phyloP scores from a whole-genome alignment of 768 basidiomycete genomes.

The Mycena rosella region DNA sequence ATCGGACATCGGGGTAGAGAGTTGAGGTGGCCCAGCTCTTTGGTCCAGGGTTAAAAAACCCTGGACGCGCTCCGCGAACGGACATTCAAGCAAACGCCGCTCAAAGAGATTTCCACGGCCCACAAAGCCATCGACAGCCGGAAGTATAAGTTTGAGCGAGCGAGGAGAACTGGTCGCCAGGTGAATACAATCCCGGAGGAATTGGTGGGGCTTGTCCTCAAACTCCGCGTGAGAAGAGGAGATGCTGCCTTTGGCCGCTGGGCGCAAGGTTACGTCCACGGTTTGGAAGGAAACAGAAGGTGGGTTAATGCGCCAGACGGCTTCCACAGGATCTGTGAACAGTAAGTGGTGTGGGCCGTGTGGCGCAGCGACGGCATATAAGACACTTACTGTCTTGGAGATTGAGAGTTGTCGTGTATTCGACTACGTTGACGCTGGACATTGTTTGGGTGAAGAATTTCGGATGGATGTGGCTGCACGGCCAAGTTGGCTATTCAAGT shows the following conservation, averaged over 20 bases:
- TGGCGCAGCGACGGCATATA: too few species aligned
- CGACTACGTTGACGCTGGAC: not conserved
- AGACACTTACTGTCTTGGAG: not conserved
- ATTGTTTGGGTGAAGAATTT: too few species aligned
- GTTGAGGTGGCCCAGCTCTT: not conserved
- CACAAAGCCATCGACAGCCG: conserved; percentile 14
- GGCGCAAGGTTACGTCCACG: conserved; percentile 12
- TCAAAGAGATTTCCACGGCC: conserved; percentile 22
- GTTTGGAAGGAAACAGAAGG: conserved; percentile 10
- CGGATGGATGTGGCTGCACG: too few species aligned
- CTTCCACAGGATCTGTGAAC: conserved; percentile 12
- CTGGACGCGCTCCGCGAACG: conserved; percentile 4
- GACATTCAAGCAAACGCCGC: conserved; percentile 21
- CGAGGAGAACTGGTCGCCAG: not conserved
- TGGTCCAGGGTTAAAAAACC: conserved; percentile 18
- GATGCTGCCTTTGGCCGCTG: not conserved
- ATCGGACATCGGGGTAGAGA: not conserved
- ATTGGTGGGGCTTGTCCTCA: not conserved
- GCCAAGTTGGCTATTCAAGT: too few species aligned
- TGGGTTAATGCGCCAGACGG: conserved; percentile 8
- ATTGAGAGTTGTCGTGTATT: conserved; percentile 3
- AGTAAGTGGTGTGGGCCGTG: too few species aligned
- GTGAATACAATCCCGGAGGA: conserved; percentile 10
- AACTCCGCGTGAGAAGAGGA: not conserved
- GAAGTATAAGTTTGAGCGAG: conserved; percentile 18